Base-by-base conservation (phyloP, 345 rosid species). In the Gossypium longicalyx region DNA sequence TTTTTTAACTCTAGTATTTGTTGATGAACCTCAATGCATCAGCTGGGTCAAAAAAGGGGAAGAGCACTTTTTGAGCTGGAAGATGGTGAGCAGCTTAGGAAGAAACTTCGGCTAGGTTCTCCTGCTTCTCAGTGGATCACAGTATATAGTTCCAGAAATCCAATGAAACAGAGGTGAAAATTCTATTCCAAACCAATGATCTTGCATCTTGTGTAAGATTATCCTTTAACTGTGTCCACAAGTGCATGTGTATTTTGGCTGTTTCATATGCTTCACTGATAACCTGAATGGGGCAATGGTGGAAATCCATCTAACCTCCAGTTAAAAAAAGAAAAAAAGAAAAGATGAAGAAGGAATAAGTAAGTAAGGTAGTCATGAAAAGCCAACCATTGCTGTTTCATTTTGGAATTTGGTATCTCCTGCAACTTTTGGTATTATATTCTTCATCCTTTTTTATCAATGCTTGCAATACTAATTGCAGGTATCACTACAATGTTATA, bases 401-500 rank as follows among this genome's bases (percentile, higher is more conserved):
- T 41, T 20, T 64, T 25, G 20, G 29, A 66, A 43, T 44, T 5
- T 20, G 29, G 34, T 22, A 44, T 66, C 70, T 44, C 56, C 54
- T 45, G 54, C 54, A 12, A n/a, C 2, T 67, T 66, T 45, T 67
- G 6, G 19, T 47, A 47, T 13, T 45, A 45, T 12, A 22, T 44
- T 66, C 29, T 17, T 48, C 23, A 16, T 69, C 13, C 49, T 10
- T 65, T 65, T 16, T 52, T 17, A 27, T 70, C 16, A 58, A 56
- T 27, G 43, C 59, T 19, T 15, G 6, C 51, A 0, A 22, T 41
- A 2, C 51, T 22, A 23, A 43, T 77, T 70, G 60, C 67, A 90
- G 94, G 80, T 90, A 88, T 82, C 94, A 90, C 75, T 88, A 88
- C 71, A 90, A 90, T 79, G 92, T 90, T 72, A 77, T 86, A 25